phyloP scores from a whole-genome alignment of 257 asterid genomes.

The Capsicum chinense region DNA sequence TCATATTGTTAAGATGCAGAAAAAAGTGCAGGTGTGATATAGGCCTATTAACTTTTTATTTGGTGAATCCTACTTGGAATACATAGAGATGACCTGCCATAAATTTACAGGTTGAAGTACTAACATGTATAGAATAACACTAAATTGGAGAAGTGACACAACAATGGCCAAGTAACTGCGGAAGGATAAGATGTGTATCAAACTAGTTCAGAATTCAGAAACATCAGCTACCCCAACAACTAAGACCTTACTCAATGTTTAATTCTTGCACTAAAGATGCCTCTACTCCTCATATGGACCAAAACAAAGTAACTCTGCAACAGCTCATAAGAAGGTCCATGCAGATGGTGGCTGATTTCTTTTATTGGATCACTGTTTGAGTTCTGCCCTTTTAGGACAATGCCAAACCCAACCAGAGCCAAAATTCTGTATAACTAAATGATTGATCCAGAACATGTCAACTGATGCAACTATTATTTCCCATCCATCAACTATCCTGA shows the following conservation, averaged over 20 bases:
- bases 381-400: neutral
- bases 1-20: neutral
- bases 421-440: neutral
- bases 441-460: neutral
- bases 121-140: neutral
- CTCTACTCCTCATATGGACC: neutral
- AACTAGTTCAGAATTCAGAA: conserved; percentile 8
- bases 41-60: neutral
- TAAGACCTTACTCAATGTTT: neutral
- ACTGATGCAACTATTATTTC: neutral
- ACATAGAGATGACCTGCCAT: neutral
- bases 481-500: neutral
- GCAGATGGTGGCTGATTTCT: neutral
- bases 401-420: neutral
- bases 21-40: neutral
- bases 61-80: neutral
- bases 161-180: conserved; percentile 5
- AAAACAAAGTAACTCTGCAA: neutral
- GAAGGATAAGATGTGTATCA: neutral
- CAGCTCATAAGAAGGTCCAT: neutral
- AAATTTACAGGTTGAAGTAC: neutral
- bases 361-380: conserved; percentile 7
- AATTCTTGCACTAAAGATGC: neutral
- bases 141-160: neutral
- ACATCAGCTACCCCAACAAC: neutral